These are phyloP conservation scores for Gynochthodes officinalis DNA, from an alignment of 257 asterid genomes.

Conservation along the genomic window DNA sequence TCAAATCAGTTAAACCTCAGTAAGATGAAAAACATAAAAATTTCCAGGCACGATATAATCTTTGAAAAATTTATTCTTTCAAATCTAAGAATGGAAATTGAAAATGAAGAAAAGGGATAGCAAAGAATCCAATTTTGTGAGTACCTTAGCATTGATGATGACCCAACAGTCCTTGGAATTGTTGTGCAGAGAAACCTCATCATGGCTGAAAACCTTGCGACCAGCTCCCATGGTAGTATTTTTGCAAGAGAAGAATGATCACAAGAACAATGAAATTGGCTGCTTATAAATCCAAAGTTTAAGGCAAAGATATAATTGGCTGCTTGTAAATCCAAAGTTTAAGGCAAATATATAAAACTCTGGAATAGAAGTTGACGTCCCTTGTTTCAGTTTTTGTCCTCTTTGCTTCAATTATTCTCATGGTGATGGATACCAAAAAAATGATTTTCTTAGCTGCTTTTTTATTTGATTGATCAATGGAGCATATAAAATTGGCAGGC, in stretches of 20 bases:
- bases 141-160: constrained; percentile 64
- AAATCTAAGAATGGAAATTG: neutral
- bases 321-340: no score
- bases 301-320: no score
- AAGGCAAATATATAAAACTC: no score
- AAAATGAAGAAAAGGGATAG: no score
- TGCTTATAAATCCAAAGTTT: no score
- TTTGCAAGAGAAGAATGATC: neutral
- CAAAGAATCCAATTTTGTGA: neutral
- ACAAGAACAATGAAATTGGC: neutral
- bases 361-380: no score
- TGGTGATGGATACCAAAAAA: constrained; percentile 5
- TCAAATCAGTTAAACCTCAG: neutral
- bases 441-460: neutral
- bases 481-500: neutral
- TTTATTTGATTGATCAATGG: neutral
- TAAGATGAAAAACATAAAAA: neutral
- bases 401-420: neutral
- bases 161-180: constrained; percentile 57
- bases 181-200: constrained; percentile 59
- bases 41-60: neutral
- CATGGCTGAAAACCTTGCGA: constrained; percentile 28
- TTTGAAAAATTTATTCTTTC: neutral
- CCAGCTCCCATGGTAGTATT: constrained; percentile 36
- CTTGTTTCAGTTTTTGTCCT: neutral